Conservation (phyloP, 306 rosid species). For the Trichosanthes truncata region DNA sequence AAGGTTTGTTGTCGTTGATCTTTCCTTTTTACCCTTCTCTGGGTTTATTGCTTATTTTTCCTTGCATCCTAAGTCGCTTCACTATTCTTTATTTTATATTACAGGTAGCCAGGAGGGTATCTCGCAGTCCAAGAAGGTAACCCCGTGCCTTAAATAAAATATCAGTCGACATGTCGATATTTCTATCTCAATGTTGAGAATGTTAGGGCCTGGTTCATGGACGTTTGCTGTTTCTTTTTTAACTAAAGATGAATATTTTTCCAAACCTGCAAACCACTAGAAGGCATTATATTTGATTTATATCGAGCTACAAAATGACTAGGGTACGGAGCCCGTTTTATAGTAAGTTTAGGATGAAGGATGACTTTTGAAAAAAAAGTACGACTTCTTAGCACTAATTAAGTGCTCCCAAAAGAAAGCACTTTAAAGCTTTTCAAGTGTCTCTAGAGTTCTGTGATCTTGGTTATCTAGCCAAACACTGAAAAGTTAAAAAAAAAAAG, state of each 20-base stretch:
- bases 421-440: not conserved
- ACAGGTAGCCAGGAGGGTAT: constrained; percentile 53
- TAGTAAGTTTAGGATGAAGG: too few species aligned
- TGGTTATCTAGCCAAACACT: not conserved
- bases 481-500: too few species aligned
- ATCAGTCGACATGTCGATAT: not conserved
- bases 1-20: constrained; percentile 45
- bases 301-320: too few species aligned
- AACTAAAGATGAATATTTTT: not conserved
- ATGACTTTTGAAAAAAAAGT: not conserved
- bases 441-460: not conserved
- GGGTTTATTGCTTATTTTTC: not conserved
- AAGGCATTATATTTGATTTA: not conserved
- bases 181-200: not conserved
- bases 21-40: constrained; percentile 2
- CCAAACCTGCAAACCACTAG: not conserved
- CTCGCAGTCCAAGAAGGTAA: constrained; percentile 87
- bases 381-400: too few species aligned
- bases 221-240: not conserved
- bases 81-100: constrained; percentile 1
- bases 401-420: not conserved
- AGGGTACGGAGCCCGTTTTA: not conserved
- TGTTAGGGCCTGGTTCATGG: not conserved
- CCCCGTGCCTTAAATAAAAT: not conserved
- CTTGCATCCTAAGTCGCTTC: constrained; percentile 2